These are phyloP conservation scores for Amoeboaphelidium protococcarum DNA, from an alignment of 371 early-diverging fungal genomes.

Conservation along the genomic window DNA sequence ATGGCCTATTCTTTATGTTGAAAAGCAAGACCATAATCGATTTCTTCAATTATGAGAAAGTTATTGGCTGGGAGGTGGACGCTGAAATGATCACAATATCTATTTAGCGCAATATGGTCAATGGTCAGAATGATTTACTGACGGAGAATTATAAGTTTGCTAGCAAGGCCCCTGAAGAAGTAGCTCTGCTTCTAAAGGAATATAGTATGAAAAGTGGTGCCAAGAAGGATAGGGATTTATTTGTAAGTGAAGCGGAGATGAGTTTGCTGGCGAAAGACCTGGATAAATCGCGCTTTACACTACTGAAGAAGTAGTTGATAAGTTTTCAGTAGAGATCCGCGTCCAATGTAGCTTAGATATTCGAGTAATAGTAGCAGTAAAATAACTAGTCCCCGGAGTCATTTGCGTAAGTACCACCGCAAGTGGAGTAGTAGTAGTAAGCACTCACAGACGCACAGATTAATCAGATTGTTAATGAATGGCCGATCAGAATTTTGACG, in stretches of 20 bases:
- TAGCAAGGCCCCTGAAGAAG: neutral
- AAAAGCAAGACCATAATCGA: neutral
- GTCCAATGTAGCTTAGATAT: too few relatives aligned
- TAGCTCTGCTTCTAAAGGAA: neutral
- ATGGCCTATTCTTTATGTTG: neutral
- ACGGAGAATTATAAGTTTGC: neutral
- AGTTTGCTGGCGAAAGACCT: neutral
- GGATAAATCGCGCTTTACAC: neutral
- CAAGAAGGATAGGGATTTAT: neutral
- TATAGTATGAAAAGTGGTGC: neutral
- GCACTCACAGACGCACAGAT: too few relatives aligned
- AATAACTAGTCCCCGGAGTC: too few relatives aligned
- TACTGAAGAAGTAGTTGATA: neutral
- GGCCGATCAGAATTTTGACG: too few relatives aligned
- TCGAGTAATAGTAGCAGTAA: too few relatives aligned
- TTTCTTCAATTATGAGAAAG: neutral
- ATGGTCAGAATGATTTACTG: neutral
- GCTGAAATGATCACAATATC: neutral
- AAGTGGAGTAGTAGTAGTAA: too few relatives aligned
- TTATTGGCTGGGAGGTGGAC: neutral
- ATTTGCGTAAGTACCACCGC: too few relatives aligned
- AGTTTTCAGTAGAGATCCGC: neutral
- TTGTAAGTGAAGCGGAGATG: neutral
- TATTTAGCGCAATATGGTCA: neutral
- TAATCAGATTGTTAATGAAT: too few relatives aligned